These are phyloP conservation scores for Eucalyptus paniculata DNA, from an alignment of 345 rosid genomes.

Conservation along the genomic window DNA sequence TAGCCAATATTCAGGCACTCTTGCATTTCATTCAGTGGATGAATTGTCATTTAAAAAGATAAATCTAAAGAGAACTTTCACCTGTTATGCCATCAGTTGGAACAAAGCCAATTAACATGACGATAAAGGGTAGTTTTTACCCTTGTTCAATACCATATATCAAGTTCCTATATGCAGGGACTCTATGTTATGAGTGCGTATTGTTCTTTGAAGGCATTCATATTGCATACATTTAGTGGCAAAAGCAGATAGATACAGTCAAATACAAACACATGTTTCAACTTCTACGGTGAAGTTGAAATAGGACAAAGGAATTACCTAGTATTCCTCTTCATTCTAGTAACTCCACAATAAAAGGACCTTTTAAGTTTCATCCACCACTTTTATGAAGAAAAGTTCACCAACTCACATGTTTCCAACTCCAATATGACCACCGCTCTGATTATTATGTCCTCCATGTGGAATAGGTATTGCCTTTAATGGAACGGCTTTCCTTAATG, in stretches of 20 bases:
- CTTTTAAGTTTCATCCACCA: background rate
- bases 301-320: background rate
- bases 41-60: background rate
- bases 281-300: background rate
- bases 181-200: background rate
- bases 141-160: background rate
- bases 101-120: background rate
- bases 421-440: background rate
- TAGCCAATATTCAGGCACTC: background rate
- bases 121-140: background rate
- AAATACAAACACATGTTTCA: background rate
- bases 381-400: background rate
- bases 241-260: background rate
- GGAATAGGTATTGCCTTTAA: slow-evolving; percentile 47
- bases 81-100: background rate
- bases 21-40: background rate
- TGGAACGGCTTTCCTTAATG: slow-evolving; percentile 48
- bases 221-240: background rate
- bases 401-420: background rate
- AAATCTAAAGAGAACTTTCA: background rate
- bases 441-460: background rate
- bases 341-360: background rate
- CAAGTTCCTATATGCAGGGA: background rate
- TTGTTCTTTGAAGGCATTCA: background rate
- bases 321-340: background rate